Conservation (phyloP, 2,329 filamentous ascomycete genomes). For the Septoria linicola region DNA sequence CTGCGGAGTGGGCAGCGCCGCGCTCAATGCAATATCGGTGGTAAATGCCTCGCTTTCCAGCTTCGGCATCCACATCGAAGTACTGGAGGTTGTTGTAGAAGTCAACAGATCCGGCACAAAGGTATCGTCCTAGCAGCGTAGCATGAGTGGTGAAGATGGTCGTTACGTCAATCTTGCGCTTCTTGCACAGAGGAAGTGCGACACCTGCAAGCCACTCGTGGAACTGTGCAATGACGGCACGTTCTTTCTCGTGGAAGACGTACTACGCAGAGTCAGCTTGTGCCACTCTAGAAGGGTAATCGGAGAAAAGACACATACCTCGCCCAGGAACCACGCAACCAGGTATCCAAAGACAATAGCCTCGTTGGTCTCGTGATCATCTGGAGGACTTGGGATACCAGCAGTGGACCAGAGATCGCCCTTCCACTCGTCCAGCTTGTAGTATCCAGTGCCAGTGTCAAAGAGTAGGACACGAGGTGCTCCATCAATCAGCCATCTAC, state of each 20-base stretch:
- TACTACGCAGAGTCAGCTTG: slow-evolving; percentile 58
- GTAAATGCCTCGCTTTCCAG: slow-evolving; percentile 97
- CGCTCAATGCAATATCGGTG: slow-evolving; percentile 98
- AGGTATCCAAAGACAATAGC: slow-evolving; percentile 96
- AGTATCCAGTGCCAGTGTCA: slow-evolving; percentile 90
- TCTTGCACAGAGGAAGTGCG: slow-evolving; percentile 85
- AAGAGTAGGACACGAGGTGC: slow-evolving; percentile 91
- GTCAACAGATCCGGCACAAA: slow-evolving; percentile 95
- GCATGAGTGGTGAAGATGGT: slow-evolving; percentile 99
- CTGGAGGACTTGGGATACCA: slow-evolving; percentile 87
- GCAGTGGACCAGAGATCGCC: slow-evolving; percentile 89
- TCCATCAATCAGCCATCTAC: slow-evolving; percentile 95
- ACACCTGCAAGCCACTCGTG: slow-evolving; percentile 98
- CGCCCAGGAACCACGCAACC: slow-evolving; percentile 96
- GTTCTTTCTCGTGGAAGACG: slow-evolving; percentile 86
- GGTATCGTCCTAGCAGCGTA: slow-evolving; percentile 89
- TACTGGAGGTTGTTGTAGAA: slow-evolving; percentile 99
- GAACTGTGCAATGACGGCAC: slow-evolving; percentile 94
- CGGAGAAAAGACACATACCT: slow-evolving; percentile 58
- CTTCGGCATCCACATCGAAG: slow-evolving; percentile 95
- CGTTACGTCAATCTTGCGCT: slow-evolving; percentile 90
- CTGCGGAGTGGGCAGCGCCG: slow-evolving; percentile 83
- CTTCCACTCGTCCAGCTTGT: slow-evolving; percentile 95
- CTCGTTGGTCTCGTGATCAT: slow-evolving; percentile 94
- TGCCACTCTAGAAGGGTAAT: neutral